Evolutionary conservation across 179 eudicot genomes (phyloP).

Genomic region (Silene coronaria): DNA sequence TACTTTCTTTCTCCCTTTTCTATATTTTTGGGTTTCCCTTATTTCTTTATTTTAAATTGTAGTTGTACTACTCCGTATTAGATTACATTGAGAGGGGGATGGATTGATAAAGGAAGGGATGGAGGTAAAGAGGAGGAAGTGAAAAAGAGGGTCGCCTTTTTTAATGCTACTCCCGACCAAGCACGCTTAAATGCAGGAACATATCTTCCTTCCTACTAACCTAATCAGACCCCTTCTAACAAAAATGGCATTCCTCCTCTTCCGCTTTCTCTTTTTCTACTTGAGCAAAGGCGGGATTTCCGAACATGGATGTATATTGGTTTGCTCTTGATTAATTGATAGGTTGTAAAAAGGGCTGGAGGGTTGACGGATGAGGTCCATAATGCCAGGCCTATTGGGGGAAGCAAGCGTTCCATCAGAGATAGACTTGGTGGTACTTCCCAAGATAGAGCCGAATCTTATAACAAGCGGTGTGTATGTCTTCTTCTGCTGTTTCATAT

Average conservation of each 20-base stretch:
- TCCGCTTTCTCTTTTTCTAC: no score
- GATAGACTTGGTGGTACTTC: slow-evolving; percentile 65
- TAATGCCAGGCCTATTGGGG: slow-evolving; percentile 27
- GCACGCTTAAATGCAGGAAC: no score
- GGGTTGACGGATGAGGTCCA: slow-evolving; percentile 30
- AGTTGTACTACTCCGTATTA: no score
- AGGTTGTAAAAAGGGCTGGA: slow-evolving; percentile 79
- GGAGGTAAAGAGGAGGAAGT: no score
- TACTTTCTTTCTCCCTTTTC: slow-evolving; percentile 18
- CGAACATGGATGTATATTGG: not conserved
- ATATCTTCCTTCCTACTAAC: no score
- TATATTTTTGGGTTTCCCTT: slow-evolving; percentile 15
- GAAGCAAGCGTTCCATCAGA: slow-evolving; percentile 63
- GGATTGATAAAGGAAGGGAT: no score
- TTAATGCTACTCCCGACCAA: no score
- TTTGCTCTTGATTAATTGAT: slow-evolving; percentile 15
- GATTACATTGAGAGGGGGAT: no score
- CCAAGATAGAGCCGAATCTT: slow-evolving; percentile 27
- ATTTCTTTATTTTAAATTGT: not conserved
- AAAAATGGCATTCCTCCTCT: no score
- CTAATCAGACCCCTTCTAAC: no score
- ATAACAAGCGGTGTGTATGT: slow-evolving; percentile 48
- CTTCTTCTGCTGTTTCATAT: not conserved
- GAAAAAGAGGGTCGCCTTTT: no score
- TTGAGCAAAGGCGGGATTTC: no score